Base-by-base conservation (phyloP, 225 moss, liverwort and hornwort genomes). In the Anthoceros angustus region DNA sequence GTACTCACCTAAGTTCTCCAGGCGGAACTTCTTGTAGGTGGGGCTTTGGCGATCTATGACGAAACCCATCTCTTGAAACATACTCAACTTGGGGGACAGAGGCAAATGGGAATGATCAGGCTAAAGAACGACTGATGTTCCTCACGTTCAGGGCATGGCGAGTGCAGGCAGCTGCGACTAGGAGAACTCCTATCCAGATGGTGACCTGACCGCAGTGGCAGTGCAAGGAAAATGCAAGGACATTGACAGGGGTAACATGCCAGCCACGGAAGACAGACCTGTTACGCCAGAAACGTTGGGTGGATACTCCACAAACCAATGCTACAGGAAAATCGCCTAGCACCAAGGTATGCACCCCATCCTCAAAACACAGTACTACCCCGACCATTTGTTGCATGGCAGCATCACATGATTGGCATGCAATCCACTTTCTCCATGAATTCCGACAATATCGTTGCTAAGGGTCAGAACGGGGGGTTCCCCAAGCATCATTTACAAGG, bases 51-150 rank as follows among this genome's bases (percentile, higher is more conserved):
- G 86, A 70, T 91, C 91, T 20, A 98, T 76, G 75, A 75, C 82
- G 70, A 81, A 89, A 24, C 86, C 85, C 95, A 98, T 98, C 25
- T 77, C 87, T 73, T 87, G 85, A 65, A 86, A 98, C 72, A 87
- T 84, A 72, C 80, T 72, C 74, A 98, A 75, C 95, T 98, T 42
- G 26, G 42, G 69, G 66, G 48, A 50, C 64, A 74, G 76, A 62
- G 32, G 68, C 65, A 67, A 62, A n/a, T 55, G 64, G 12, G 24
- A 69, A 55, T 9, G 55, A 55, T 55, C n/a, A 55, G 55, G 55
- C 18, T 23, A 55, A 23, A 15, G 55, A 7, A 1, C 5, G 14
- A 46, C 2, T 46, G 2, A 32, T 32, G 32, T 32, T 32, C 32
- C 32, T 62, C 61, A 63, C 18, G 20, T 61, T 64, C 63, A 40